Evolutionary conservation across 1,284 basidiomycete species (phyloP).

Genomic region (Rhodotorula sp.): DNA sequence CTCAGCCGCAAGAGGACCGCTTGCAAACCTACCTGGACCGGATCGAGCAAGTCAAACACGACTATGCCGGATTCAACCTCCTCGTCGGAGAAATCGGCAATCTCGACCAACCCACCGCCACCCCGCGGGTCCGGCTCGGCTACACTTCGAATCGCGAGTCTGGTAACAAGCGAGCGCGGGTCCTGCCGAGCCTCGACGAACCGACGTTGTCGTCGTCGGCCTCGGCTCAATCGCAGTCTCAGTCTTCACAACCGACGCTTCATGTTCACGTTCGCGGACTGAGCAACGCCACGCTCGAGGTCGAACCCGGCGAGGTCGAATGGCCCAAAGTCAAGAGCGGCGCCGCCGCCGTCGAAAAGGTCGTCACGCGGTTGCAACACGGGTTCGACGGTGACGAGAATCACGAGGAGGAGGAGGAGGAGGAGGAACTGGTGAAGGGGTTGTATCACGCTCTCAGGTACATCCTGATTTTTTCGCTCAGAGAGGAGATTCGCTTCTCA

Average conservation of each 20-base stretch:
- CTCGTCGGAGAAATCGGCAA: conserved; percentile 28
- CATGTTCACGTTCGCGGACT: conserved; percentile 13
- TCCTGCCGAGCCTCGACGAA: neutral
- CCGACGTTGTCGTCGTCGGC: neutral
- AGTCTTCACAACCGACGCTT: neutral
- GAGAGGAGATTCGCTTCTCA: neutral
- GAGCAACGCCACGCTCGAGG: conserved; percentile 38
- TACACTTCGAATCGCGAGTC: conserved; percentile 41
- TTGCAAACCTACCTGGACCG: conserved; percentile 25
- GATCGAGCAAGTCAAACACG: conserved; percentile 29
- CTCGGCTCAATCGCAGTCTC: neutral
- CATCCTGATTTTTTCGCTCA: neutral
- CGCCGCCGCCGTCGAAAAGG: conserved; percentile 18
- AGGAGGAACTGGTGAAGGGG: conserved; percentile 19
- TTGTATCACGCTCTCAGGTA: conserved; percentile 39
- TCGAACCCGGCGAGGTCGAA: conserved; percentile 21
- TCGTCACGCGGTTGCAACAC: neutral
- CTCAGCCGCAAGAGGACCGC: neutral
- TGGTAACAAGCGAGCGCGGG: conserved; percentile 10
- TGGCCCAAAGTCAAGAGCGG: conserved; percentile 44
- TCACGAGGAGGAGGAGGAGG: neutral
- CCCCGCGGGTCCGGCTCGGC: conserved; percentile 17
- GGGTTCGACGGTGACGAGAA: neutral
- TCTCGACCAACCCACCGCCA: neutral
- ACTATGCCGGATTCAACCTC: conserved; percentile 43